phyloP scores from a whole-genome alignment of 2,329 filamentous ascomycete species.

The Daldinia eschscholtzii region DNA sequence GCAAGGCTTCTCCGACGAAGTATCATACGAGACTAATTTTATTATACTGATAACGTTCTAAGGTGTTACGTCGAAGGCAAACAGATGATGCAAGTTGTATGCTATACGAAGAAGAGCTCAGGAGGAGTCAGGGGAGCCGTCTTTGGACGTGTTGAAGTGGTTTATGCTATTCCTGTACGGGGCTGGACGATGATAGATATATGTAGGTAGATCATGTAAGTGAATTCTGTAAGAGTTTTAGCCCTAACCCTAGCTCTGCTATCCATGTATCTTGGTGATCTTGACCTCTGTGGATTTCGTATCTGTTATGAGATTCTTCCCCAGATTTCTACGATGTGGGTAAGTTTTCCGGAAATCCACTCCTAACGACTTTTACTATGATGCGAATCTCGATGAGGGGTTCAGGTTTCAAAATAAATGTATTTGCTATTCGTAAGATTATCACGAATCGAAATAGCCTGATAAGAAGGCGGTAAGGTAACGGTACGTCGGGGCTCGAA shows the following conservation, averaged over 20 bases:
- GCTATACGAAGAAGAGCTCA: not conserved
- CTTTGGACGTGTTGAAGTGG: not conserved
- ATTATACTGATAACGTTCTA: not conserved
- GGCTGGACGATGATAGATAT: not conserved
- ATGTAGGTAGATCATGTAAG: not conserved
- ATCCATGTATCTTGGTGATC: not conserved
- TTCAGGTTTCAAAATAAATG: not conserved
- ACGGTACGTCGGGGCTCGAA: not conserved
- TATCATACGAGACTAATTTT: not conserved
- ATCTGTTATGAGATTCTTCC: not conserved
- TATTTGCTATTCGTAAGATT: conserved; percentile 10
- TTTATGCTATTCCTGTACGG: not conserved
- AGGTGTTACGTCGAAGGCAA: not conserved
- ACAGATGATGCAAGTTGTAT: not conserved
- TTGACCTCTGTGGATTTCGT: not conserved
- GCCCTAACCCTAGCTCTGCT: not conserved
- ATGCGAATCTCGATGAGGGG: conserved; percentile 8
- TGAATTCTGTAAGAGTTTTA: not conserved
- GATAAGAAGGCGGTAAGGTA: conserved; percentile 5
- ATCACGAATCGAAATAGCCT: not conserved
- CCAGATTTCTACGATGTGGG: not conserved
- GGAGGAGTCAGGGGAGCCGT: not conserved
- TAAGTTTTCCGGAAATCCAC: not conserved
- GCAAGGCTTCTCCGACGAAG: not conserved
- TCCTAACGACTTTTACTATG: not conserved